phyloP scores from a whole-genome alignment of 495 filamentous ascomycete genomes.

The Astrothelium subdiscretum region DNA sequence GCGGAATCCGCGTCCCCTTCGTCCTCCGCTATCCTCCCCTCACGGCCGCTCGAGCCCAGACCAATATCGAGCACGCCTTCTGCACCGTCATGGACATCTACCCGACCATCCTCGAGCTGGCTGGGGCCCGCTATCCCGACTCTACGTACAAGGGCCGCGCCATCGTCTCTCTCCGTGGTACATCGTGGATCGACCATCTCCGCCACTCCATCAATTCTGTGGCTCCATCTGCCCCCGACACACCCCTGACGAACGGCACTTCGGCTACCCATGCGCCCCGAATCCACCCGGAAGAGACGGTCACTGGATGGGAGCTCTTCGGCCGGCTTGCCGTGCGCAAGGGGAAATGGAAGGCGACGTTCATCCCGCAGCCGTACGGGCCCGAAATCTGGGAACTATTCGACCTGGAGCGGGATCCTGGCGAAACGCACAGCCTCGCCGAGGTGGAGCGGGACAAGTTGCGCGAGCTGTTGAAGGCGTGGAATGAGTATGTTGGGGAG shows the following conservation, averaged over 20 bases:
- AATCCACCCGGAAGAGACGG: conserved; percentile 4
- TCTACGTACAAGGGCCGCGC: conserved; percentile 4
- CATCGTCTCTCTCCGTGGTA: conserved; percentile 6
- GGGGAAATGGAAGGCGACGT: conserved; percentile 40
- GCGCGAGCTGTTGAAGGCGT: conserved; percentile 28
- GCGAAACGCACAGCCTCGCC: conserved; percentile 15
- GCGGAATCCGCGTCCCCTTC: conserved; percentile 41
- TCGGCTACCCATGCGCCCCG: not conserved
- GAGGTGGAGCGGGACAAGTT: conserved; percentile 10
- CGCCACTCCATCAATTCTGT: not conserved
- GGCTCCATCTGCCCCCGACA: not conserved
- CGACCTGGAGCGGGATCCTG: conserved; percentile 21
- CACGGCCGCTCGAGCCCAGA: conserved; percentile 24
- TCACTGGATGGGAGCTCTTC: conserved; percentile 37
- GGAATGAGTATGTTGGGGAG: conserved; percentile 45
- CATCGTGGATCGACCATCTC: conserved; percentile 10
- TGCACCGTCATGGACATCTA: conserved; percentile 17
- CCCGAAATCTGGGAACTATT: conserved; percentile 40
- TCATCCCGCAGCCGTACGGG: conserved; percentile 39
- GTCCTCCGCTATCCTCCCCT: conserved; percentile 28
- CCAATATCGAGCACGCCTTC: conserved; percentile 15
- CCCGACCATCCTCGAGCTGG: conserved; percentile 15
- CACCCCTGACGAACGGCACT: not conserved
- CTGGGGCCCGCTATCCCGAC: conserved; percentile 5
- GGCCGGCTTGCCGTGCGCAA: conserved; percentile 36